phyloP scores from a whole-genome alignment of 2,329 filamentous ascomycete species.

The Fusarium floridanum region DNA sequence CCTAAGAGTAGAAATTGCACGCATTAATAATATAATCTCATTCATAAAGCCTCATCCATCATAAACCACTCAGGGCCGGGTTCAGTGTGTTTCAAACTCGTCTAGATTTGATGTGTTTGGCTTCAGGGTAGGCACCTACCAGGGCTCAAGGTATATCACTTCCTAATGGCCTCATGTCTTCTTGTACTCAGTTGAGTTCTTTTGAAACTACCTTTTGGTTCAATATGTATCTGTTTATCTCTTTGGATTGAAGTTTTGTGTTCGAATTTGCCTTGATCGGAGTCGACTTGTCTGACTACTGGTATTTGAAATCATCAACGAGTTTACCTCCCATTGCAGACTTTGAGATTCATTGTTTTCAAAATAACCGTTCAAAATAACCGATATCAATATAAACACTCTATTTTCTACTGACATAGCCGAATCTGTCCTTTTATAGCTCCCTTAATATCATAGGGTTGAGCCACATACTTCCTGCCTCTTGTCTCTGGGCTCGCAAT shows the following conservation, averaged over 20 bases:
- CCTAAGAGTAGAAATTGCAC: background rate
- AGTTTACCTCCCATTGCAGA: background rate
- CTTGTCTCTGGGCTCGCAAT: background rate
- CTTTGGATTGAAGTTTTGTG: background rate
- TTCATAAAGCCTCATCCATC: background rate
- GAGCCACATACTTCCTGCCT: background rate
- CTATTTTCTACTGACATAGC: background rate
- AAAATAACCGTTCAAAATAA: too few species aligned
- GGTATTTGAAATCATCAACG: too few species aligned
- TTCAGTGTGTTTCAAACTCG: background rate
- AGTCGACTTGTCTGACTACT: background rate
- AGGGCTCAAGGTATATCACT: background rate
- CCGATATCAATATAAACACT: background rate
- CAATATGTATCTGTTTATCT: background rate
- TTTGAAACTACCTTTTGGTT: background rate
- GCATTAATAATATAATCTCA: too few species aligned
- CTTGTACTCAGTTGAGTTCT: background rate
- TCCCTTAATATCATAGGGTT: background rate
- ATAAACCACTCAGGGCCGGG: background rate
- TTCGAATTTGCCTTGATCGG: too few species aligned
- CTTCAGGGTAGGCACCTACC: background rate
- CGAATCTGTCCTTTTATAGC: background rate
- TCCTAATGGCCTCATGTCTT: too few species aligned
- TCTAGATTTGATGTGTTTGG: background rate
- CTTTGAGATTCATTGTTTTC: background rate